Evolutionary conservation across 305 asterid species (phyloP).

Genomic region (Withania somnifera): DNA sequence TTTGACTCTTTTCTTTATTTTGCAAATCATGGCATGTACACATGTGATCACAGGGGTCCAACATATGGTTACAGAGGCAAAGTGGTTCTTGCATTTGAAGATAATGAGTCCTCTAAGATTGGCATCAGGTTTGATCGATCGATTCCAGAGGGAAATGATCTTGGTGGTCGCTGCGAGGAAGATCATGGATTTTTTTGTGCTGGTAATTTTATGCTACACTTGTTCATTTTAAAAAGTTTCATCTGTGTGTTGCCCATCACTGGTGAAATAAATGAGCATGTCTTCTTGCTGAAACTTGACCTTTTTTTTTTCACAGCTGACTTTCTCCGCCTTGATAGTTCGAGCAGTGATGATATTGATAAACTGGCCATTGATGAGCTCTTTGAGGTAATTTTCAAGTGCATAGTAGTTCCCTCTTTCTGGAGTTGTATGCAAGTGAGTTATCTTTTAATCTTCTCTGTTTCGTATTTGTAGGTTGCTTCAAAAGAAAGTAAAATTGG

Average conservation of each 20-base stretch:
- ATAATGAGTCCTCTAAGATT: slow-evolving; percentile 72
- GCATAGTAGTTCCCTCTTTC: neutral
- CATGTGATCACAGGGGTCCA: slow-evolving; percentile 54
- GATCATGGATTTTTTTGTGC: slow-evolving; percentile 87
- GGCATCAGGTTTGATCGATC: slow-evolving; percentile 80
- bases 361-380: slow-evolving; percentile 67
- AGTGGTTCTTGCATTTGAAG: slow-evolving; percentile 77
- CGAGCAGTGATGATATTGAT: slow-evolving; percentile 52
- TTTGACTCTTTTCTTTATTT: neutral
- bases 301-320: slow-evolving; percentile 48
- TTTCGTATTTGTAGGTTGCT: slow-evolving; percentile 45
- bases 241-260: neutral
- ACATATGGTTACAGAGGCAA: slow-evolving; percentile 58
- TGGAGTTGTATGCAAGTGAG: neutral
- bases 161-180: slow-evolving; percentile 84
- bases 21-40: neutral
- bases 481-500: slow-evolving; percentile 48
- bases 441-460: neutral
- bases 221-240: neutral
- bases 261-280: neutral
- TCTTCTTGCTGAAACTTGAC: neutral
- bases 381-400: slow-evolving; percentile 48
- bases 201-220: slow-evolving; percentile 28
- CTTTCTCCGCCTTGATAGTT: slow-evolving; percentile 64
- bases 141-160: slow-evolving; percentile 81